Evolutionary conservation across 2,329 filamentous ascomycete species (phyloP), one percentile per base, ranked within the genome.

Genomic region (Neonectria neomacrospora): DNA sequence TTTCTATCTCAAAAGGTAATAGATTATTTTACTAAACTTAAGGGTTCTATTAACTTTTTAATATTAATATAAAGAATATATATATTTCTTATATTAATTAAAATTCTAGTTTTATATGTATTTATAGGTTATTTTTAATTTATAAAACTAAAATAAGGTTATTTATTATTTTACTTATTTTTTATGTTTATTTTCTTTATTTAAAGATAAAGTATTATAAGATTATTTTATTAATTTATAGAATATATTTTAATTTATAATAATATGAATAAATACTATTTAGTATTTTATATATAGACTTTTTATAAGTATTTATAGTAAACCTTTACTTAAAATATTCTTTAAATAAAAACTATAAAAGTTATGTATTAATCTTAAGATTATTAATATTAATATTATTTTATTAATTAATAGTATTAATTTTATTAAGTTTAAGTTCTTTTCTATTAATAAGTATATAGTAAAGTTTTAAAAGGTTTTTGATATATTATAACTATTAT

Each of bases 11-110:
- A 34, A 11, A 22, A 37, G 60, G 51, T 50, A 20, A 53, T 54
- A 50, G 37, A n/a, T 61, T 45, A 37, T 58, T 58, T 53, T 65
- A 34, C 54, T 58, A 51, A 61, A n/a, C n/a, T n/a, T n/a, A n/a
- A n/a, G n/a, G n/a, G n/a, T n/a, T n/a, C n/a, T n/a, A n/a, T n/a
- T n/a, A 51, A 42, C n/a, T n/a, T 20, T 14, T 63, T 60, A 54
- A 45, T 65, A 51, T 45, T 18, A 60, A 64, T 67, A 60, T 32
- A 55, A 2, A 8, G 18, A 2, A 23, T 64, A 41, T 44, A 58
- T 61, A 44, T 9, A 55, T 64, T 28, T 58, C 9, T 5, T 52
- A 45, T 47, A 53, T 60, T 54, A 59, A 23, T 22, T 45, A 53
- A 42, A 65, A 50, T 58, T 63, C 34, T 52, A 56, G 26, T 39